Percentiles rank a stretch among this genome's conserved stretches.
These are phyloP conservation scores for Salix udensis DNA, from an alignment of 345 rosid genomes.

Conservation along the genomic window DNA sequence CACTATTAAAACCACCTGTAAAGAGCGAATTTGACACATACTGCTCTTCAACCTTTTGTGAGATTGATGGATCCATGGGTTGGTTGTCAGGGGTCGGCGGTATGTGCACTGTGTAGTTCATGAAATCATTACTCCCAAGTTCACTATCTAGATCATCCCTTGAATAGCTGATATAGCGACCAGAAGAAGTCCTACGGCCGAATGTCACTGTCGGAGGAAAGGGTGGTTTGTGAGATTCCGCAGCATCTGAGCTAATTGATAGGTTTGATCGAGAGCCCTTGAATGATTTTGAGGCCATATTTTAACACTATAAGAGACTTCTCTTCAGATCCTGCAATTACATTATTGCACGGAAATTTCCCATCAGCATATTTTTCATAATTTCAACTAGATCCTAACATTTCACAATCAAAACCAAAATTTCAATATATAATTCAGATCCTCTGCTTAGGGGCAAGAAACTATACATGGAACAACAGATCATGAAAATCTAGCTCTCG, in stretches of 20 bases:
- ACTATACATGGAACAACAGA: not conserved
- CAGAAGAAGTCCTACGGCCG: slow-evolving; percentile 76
- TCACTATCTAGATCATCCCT: slow-evolving; percentile 97
- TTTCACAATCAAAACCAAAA: slow-evolving; percentile 1
- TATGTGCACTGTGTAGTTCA: slow-evolving; percentile 80
- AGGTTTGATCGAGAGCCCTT: slow-evolving; percentile 54
- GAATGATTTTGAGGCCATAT: slow-evolving; percentile 69
- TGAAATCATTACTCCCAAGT: slow-evolving; percentile 62
- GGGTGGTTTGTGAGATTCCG: slow-evolving; percentile 58
- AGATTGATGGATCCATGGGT: slow-evolving; percentile 84
- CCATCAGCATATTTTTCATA: not conserved
- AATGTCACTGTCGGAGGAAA: slow-evolving; percentile 62
- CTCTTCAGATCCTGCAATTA: slow-evolving; percentile 40
- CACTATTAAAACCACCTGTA: slow-evolving; percentile 89
- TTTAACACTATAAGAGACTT: slow-evolving; percentile 16
- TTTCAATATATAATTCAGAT: not conserved
- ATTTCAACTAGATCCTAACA: not conserved
- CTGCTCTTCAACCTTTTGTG: slow-evolving; percentile 96
- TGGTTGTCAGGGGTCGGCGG: slow-evolving; percentile 98
- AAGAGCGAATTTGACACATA: slow-evolving; percentile 90
- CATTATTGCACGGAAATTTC: slow-evolving; percentile 6
- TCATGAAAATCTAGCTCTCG: not conserved
- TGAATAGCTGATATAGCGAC: slow-evolving; percentile 81
- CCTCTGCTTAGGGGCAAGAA: not conserved
- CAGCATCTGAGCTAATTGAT: slow-evolving; percentile 57